phyloP scores from a whole-genome alignment of 1,284 basidiomycete species.

The Ceratobasidium sp. region DNA sequence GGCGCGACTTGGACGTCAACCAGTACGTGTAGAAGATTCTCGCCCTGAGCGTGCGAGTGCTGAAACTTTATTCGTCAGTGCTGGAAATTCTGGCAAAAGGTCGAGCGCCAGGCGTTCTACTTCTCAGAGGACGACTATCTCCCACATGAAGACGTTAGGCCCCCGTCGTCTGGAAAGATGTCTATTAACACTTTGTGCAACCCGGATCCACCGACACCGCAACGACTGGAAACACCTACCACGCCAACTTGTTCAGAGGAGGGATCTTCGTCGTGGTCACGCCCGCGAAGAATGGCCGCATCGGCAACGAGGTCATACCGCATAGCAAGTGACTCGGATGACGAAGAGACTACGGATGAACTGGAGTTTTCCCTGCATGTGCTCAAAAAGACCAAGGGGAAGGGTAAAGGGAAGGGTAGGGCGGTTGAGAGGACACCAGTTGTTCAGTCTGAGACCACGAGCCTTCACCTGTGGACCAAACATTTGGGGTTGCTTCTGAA shows the following conservation, averaged over 20 bases:
- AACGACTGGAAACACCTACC: constrained; percentile 45
- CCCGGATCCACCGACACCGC: constrained; percentile 57
- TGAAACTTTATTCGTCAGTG: constrained; percentile 14
- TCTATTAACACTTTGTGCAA: constrained; percentile 37
- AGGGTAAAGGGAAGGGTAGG: constrained; percentile 31
- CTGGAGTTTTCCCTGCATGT: not conserved
- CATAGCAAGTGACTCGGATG: constrained; percentile 33
- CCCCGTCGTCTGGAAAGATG: constrained; percentile 35
- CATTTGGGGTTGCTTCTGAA: constrained; percentile 40
- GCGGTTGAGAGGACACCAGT: constrained; percentile 4
- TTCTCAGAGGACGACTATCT: constrained; percentile 41
- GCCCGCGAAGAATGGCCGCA: constrained; percentile 33
- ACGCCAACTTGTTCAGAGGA: constrained; percentile 44
- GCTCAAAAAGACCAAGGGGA: not conserved
- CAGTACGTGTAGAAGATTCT: constrained; percentile 23
- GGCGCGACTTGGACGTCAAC: constrained; percentile 36
- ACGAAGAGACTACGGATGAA: constrained; percentile 21
- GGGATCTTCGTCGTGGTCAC: constrained; percentile 12
- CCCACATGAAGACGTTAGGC: constrained; percentile 29
- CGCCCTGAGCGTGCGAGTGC: too few relatives aligned
- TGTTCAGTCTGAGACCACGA: constrained; percentile 31
- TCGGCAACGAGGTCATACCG: constrained; percentile 32
- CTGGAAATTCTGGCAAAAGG: constrained; percentile 36
- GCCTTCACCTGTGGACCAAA: constrained; percentile 38
- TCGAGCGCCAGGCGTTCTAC: constrained; percentile 34